Evolutionary conservation across 2,329 filamentous ascomycete species (phyloP), one percentile per base, ranked within the genome.

Genomic region (Fusarium xylarioides): DNA sequence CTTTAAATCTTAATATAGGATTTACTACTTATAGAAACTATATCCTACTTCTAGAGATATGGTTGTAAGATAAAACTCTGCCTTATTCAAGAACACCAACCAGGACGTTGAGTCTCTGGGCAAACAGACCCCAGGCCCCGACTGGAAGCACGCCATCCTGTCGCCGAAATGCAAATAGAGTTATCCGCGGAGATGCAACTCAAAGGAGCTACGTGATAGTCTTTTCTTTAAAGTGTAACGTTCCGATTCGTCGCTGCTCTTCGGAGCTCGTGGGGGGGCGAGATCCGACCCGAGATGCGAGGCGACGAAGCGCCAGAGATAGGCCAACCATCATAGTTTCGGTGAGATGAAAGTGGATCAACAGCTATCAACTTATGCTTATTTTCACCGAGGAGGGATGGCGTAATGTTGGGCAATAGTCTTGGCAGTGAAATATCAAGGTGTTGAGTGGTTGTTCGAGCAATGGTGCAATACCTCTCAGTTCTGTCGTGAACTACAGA

Each of bases 251-350:
- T 15, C 21, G 14, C 21, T 19, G 47, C 2, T 23, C 35, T 10
- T 19, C 26, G 37, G 50, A 14, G 50, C 34, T 40, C 19, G 34
- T 28, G 19, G 34, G 32, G 23, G 23, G 50, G 18, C 50, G 50
- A 54, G 34, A 54, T 54, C 34, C 50, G 50, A 28, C 50, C 50
- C 34, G 50, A 54, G 19, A 40, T 28, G 34, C 34, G 50, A 28
- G 14, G 50, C 34, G 50, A 54, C 19, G 34, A 55, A 43, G 37
- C 35, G 52, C 19, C 19, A 11, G 11, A 42, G 37, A 43, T 43
- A 23, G 26, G 15, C 35, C 15, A 55, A 32, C 26, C 10, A 23
- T 14, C 19, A 19, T 6, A n/a, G 19, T 23, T 30, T 23, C 21
- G 26, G 37, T 43, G 26, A 55, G 21, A 12, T n/a, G 4, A 15